Base-by-base conservation (phyloP, 2,329 filamentous ascomycete species). In the Phaeosphaeria sp. region DNA sequence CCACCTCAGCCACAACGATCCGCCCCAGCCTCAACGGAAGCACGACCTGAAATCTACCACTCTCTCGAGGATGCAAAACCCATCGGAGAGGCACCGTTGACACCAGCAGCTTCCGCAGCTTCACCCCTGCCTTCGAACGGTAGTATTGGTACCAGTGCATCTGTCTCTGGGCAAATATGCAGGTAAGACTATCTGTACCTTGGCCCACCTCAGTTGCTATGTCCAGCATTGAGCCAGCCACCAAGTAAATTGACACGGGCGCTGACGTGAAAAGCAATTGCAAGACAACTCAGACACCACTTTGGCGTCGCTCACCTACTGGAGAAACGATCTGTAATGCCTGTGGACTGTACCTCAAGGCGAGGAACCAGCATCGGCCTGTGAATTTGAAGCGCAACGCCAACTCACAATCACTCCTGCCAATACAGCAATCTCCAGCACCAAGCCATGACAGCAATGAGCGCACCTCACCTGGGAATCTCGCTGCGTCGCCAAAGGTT, bases 281-380 rank as follows among this genome's bases (percentile, higher is more conserved):
- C 76, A 90, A 90, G 56, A 98, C 95, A 17, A 97, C 93, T 51
- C 89, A 91, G 75, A 99, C 95, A 47, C 95, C 95, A 22, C 80
- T 99, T 39, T 99, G 95, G 95, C 88, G 95, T 74, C 87, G 95
- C 72, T 97, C 94, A 17, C 94, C 94, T 0, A 89, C 93, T 69
- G 95, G 95, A 27, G 91, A 92, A 53, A 97, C 93, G 25, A 98
- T 99, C 59, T 99, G 95, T 80, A 99, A 99, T 79, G 95, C 95
- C 6, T 99, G 95, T 73, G 95, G 95, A 43, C 84, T 99, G 17
- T 99, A 99, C 77, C 83, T 92, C 61, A 98, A 98, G 77, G 93
- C 94, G 9, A 88, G 95, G 65, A 98, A 98, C 74, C 91, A 94
- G 61, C 88, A 92, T 67, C 88, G 95, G 50, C 95, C 95, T 15